Evolutionary conservation across 2,329 filamentous ascomycete species (phyloP), one percentile per base, ranked within the genome.

Genomic region (Penicillium brevicompactum): DNA sequence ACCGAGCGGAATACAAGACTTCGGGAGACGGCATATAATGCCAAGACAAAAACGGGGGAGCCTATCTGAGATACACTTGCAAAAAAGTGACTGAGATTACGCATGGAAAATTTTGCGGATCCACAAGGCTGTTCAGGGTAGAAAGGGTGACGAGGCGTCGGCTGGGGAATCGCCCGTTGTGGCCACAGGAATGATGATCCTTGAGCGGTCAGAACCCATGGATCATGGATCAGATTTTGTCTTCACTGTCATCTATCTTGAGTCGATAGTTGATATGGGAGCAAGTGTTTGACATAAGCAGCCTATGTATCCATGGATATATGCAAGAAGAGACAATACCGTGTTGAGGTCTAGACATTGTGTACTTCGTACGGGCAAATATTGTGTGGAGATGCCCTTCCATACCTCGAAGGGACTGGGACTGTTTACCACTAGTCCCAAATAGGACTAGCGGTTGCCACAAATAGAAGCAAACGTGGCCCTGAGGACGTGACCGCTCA

Each of bases 391-490:
- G 24, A 5, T 27, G 24, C 8, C 5, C 5, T 27, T 27, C 24
- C 24, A 27, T 27, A 27, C 34, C 34, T n/a, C 13, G n/a, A n/a
- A 37, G 14, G 22, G 48, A 21, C 24, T 27, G 24, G 24, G 18
- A 18, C 11, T 4, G 7, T 6, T 24, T 24, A 0, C 10, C 42
- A 16, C 40, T 37, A 53, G 13, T 21, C 58, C 49, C 2, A 9
- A 53, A 55, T n/a, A 18, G 41, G 59, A 43, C 38, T 60, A 61
- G 63, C 10, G 41, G 1, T 10, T 7, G 22, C 48, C 46, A 46
- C 40, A 50, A 64, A 66, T 68, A 68, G 66, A 65, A 68, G 58
- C 65, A 55, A 60, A 57, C 63, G 65, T 67, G 65, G 65, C 60
- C 47, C 22, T 27, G 52, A 43, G 32, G 47, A 53, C 34, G 64